A percentile compares a stretch with the other conserved stretches of the same genome.
phyloP scores from a whole-genome alignment of 306 rosid species.

The Cyamopsis tetragonoloba region DNA sequence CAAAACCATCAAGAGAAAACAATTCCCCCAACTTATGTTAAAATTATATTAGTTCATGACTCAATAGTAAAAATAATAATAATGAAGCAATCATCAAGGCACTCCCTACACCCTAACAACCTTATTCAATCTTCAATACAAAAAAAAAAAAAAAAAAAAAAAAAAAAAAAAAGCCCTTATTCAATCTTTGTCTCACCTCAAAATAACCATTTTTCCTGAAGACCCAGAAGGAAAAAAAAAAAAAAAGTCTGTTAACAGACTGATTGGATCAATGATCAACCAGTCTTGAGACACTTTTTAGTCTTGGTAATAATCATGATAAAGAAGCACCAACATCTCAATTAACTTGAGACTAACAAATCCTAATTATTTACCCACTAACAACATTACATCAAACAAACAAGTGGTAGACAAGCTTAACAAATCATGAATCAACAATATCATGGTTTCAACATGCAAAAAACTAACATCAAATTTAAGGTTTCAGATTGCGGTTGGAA shows the following conservation, averaged over 20 bases:
- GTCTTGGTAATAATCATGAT: constrained; percentile 15
- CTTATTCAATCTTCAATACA: not conserved
- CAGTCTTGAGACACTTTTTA: not conserved
- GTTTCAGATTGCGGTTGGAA: no score
- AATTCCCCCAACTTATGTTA: not conserved
- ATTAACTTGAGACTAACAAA: not conserved
- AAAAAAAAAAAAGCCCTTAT: not conserved
- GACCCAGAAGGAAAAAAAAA: not conserved
- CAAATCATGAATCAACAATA: not conserved
- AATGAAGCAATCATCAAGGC: constrained; percentile 20
- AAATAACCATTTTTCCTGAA: not conserved
- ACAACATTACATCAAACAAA: not conserved
- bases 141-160: not conserved
- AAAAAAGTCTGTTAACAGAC: not conserved
- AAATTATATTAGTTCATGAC: not conserved
- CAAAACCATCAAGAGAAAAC: not conserved
- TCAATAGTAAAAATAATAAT: not conserved
- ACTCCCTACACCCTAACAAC: not conserved
- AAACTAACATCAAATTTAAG: no score
- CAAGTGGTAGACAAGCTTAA: not conserved
- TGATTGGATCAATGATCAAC: constrained; percentile 9
- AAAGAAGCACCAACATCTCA: constrained; percentile 6
- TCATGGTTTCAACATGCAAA: not conserved
- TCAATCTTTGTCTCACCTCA: not conserved
- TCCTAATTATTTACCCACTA: constrained; percentile 4